phyloP scores from a whole-genome alignment of 768 basidiomycete genomes.

The Leccinum disarticulatum region DNA sequence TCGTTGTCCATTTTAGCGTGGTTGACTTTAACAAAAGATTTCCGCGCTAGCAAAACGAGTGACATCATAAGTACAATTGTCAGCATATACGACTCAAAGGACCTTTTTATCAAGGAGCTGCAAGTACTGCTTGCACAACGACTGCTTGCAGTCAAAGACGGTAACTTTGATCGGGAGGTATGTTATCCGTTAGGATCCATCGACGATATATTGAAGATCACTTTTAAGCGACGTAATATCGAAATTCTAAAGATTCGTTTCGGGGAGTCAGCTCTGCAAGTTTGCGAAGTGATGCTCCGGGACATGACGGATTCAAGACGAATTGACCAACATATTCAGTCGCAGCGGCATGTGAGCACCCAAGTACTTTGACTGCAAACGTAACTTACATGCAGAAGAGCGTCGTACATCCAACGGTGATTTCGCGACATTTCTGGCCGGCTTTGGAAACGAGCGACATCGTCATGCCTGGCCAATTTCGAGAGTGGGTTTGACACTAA shows the following conservation, averaged over 20 bases:
- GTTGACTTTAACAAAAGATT: conserved; percentile 52
- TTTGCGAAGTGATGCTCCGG: conserved; percentile 97
- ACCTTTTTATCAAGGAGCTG: conserved; percentile 93
- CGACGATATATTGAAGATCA: conserved; percentile 2
- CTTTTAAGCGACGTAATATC: conserved; percentile 76
- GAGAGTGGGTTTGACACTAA: conserved; percentile 48
- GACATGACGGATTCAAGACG: conserved; percentile 95
- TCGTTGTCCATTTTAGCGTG: neutral
- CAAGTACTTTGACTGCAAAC: neutral
- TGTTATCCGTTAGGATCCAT: neutral
- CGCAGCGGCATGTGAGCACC: conserved; percentile 58
- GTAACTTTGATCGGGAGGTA: conserved; percentile 71
- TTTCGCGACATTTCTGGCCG: conserved; percentile 97
- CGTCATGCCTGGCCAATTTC: conserved; percentile 83
- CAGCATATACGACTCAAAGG: conserved; percentile 96
- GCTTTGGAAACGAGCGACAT: conserved; percentile 70
- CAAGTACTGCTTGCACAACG: conserved; percentile 90
- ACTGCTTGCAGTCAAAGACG: conserved; percentile 76
- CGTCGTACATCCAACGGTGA: conserved; percentile 82
- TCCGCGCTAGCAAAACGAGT: conserved; percentile 85
- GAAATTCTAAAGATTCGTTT: conserved; percentile 96
- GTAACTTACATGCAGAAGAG: conserved; percentile 42
- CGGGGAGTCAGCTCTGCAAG: conserved; percentile 88
- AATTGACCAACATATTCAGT: conserved; percentile 85
- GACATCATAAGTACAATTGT: conserved; percentile 96